Evolutionary conservation across 2,329 filamentous ascomycete genomes (phyloP), one percentile per base, ranked within the genome.

Genomic region (Penicillium frequentans): DNA sequence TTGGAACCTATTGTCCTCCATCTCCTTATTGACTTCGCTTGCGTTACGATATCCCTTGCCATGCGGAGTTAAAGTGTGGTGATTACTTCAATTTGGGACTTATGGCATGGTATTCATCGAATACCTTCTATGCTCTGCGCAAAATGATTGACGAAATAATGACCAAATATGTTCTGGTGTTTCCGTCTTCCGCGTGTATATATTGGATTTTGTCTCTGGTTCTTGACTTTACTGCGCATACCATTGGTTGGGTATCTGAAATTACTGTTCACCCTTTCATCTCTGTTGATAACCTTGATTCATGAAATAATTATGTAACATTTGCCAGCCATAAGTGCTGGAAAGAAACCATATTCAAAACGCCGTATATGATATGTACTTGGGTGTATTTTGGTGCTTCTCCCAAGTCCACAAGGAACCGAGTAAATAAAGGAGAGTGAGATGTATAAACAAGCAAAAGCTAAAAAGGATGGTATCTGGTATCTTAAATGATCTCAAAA

Each of bases 91-190:
- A 44, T 44, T 47, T 46, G 37, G n/a, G 23, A 16, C 23, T 23
- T 39, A 16, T 11, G 27, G 27, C 27, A 29, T 29, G 27, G 27
- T 29, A 16, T 37, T 9, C 16, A 19, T 46, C 39, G 1, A 27
- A 47, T 39, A 19, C 19, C 24, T 42, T 7, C 10, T 27, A 35
- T 52, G 42, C 14, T 29, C 14, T 11, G 16, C 7, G 13, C 14
- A 54, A 29, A 47, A 59, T 56, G 31, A 39, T 49, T 56, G n/a
- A 61, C 48, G 58, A 63, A 49, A 19, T 63, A 42, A 63, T 54
- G 58, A 61, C 45, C 46, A 47, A 31, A 53, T 27, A 1, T 11
- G 42, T 56, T 35, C 14, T 42, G 42, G 19, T 45, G 42, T 46
- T 46, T 24, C 10, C 19, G 26, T 33, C 14, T 39, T 46, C 23